Base-by-base conservation (phyloP, 257 asterid species). In the Rhazya stricta region DNA sequence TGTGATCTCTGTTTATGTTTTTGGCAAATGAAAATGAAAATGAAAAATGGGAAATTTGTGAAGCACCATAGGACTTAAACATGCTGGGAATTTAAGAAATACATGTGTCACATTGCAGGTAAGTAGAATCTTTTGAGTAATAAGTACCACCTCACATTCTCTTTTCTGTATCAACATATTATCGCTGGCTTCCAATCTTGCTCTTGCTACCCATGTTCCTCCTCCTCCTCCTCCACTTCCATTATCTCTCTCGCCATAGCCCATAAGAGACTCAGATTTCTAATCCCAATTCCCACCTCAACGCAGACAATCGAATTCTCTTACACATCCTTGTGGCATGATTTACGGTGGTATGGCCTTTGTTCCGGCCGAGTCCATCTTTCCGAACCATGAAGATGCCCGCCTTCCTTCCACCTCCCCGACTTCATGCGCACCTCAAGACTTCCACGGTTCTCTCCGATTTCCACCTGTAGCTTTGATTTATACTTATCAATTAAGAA, bases 171-270 rank as follows among this genome's bases (percentile, higher is more conserved):
- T 53, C 85, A 73, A 45, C 83, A 83, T 82, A 79, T 78, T 79
- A 79, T 87, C 96, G 96, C 97, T 91, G 96, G 82, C 88, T 80
- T 84, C 82, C 91, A 83, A 84, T 83, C 90, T 84, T 80, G 91
- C 86, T 83, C 90, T 84, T 80, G 91, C 86, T 90, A 83, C 89
- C 92, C 84, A 83, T 80, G 81, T 80, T 76, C 58, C 5, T 19
- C 27, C 58, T 21, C 83, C 51, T 71, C 63, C 67, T 76, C 73
- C 43, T 68, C 43, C 65, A n/a, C 34, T 5, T 45, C 36, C 82
- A 56, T 63, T 39, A 23, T 56, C 78, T 67, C 53, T 48, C 75
- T 76, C 74, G 27, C 61, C 56, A 25, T 37, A 30, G 45, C 46
- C 50, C 66, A 67, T 41, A 67, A 71, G 74, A 71, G 9, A 18